A percentile compares a stretch with the other conserved stretches of the same genome.
These are phyloP conservation scores for Piper betle DNA, from an alignment of 164 flowering plant genomes.

Conservation along the genomic window DNA sequence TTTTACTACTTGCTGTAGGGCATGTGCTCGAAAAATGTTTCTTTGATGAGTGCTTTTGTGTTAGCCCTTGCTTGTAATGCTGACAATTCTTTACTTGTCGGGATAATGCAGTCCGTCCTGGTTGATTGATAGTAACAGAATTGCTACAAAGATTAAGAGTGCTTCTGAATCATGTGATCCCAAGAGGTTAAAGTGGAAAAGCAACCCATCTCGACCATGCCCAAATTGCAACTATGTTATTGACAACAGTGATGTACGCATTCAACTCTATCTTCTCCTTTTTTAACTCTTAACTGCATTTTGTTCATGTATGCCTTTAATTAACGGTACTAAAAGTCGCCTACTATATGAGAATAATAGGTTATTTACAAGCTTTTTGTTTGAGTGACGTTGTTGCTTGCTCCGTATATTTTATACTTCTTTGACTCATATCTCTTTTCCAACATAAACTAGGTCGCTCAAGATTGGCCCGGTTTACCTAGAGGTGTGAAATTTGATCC, in stretches of 20 bases:
- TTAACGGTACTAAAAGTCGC: not conserved
- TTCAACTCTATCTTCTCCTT: not conserved
- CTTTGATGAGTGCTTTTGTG: too few relatives aligned
- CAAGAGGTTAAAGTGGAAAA: conserved; percentile 42
- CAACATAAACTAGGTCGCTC: conserved; percentile 22
- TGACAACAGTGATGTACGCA: conserved; percentile 77
- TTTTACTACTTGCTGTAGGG: too few relatives aligned
- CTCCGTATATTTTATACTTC: not conserved
- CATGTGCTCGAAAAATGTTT: too few relatives aligned
- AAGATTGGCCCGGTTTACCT: conserved; percentile 91
- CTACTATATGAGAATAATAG: not conserved
- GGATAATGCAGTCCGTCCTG: conserved; percentile 58
- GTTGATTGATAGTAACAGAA: conserved; percentile 72
- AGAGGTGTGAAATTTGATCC: conserved; percentile 95
- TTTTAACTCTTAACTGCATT: not conserved
- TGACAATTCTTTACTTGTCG: too few relatives aligned
- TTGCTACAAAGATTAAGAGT: conserved; percentile 83
- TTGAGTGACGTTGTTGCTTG: not conserved
- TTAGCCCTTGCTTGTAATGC: too few relatives aligned
- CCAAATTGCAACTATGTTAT: conserved; percentile 62
- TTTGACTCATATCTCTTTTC: not conserved
- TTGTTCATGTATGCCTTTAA: not conserved
- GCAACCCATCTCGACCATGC: conserved; percentile 77
- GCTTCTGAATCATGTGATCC: conserved; percentile 45
- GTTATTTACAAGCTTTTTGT: not conserved